Evolutionary conservation across 1,284 basidiomycete species (phyloP), one percentile per base, ranked within the genome.

Genomic region (Marasmius sp.): DNA sequence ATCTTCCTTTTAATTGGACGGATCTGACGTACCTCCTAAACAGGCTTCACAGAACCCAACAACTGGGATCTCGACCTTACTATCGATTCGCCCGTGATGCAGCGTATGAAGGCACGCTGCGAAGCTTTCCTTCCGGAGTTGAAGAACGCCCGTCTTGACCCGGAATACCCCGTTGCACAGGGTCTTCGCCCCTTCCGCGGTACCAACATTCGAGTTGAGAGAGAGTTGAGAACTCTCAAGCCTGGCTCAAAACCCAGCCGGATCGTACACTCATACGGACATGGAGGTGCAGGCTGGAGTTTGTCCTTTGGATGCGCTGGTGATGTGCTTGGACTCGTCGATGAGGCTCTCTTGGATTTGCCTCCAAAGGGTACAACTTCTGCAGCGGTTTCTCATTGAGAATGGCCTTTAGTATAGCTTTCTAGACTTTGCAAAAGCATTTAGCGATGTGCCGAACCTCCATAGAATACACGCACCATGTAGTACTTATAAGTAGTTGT

Each of bases 261-360:
- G 0, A 73, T 76, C 56, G 64, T 76, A 22, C 75, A 77, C 63
- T 71, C 71, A 0, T 77, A 76, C 60, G 75, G 74, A 11, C 73
- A 76, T 39, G 75, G 73, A 22, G 74, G 75, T 3, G 65, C 71
- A 2, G 73, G 73, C 1, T 74, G 69, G 51, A 62, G 58, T 41
- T 41, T 60, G 36, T 66, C 65, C 0, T 66, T 68, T 56, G 67
- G 67, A 45, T 68, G 65, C 54, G 67, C 67, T 16, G 41, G 37
- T 11, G 62, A 66, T 36, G 63, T 66, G 7, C 34, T 51, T 33
- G 38, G 48, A 11, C 56, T 66, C 27, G 50, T 66, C 12, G 60
- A 62, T 9, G 65, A 64, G 16, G 59, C 53, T 7, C 27, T 62
- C 18, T 41, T 51, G 4, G 56, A 56, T 43, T 47, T 47, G 14